A percentile compares a stretch with the other conserved stretches of the same genome.
These are phyloP conservation scores for Paramyrothecium sp. DNA, from an alignment of 2,329 filamentous ascomycete species.

Conservation along the genomic window DNA sequence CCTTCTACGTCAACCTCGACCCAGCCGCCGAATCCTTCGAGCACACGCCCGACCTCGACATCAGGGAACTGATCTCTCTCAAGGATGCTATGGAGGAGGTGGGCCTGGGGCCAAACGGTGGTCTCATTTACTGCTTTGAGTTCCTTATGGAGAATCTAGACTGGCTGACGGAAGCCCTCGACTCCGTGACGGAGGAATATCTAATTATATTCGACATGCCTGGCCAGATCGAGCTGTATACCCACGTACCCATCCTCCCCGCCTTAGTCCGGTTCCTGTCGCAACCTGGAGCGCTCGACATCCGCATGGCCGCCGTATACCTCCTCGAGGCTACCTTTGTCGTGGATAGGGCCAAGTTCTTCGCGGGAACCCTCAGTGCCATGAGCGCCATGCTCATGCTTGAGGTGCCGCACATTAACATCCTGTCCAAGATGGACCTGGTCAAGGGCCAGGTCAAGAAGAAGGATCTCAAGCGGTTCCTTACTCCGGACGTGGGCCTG, in stretches of 20 bases:
- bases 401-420: slow-evolving; percentile 93
- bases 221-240: slow-evolving; percentile 97
- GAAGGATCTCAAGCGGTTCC: slow-evolving; percentile 84
- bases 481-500: slow-evolving; percentile 80
- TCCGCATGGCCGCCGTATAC: slow-evolving; percentile 90
- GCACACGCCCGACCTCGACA: slow-evolving; percentile 90
- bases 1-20: slow-evolving; percentile 98
- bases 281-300: slow-evolving; percentile 75
- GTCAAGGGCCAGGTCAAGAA: slow-evolving; percentile 86
- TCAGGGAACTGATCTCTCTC: slow-evolving; percentile 90
- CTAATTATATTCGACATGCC: slow-evolving; percentile 99
- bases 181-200: slow-evolving; percentile 88
- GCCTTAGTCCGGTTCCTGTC: slow-evolving; percentile 79
- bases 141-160: slow-evolving; percentile 93
- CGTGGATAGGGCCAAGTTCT: slow-evolving; percentile 94
- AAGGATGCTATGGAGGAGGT: slow-evolving; percentile 97
- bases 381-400: slow-evolving; percentile 99
- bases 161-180: slow-evolving; percentile 82
- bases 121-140: slow-evolving; percentile 94
- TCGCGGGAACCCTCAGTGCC: slow-evolving; percentile 89
- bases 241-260: slow-evolving; percentile 90
- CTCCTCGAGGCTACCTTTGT: slow-evolving; percentile 95
- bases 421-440: slow-evolving; percentile 96
- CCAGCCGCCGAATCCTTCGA: slow-evolving; percentile 91
- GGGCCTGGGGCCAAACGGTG: slow-evolving; percentile 85